Conservation (phyloP, 441 rosid genomes). For the Populus hybrid region DNA sequence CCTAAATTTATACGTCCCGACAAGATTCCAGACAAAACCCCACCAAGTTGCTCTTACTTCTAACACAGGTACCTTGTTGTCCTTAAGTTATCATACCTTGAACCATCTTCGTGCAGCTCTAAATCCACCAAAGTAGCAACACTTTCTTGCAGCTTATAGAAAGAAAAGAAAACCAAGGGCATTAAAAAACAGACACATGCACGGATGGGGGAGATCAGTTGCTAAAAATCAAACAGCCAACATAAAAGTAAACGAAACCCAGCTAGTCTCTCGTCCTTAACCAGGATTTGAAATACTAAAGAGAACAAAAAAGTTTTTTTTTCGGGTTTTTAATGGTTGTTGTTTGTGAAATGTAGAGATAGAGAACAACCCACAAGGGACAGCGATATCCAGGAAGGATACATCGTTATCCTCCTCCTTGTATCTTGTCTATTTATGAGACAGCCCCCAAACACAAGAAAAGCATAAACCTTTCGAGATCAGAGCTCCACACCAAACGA, state of each 20-base stretch:
- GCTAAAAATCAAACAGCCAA: conserved; percentile 3
- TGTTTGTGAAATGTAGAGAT: conserved; percentile 25
- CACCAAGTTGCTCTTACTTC: conserved; percentile 15
- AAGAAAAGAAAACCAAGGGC: not conserved
- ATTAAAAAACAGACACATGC: not conserved
- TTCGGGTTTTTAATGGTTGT: conserved; percentile 17
- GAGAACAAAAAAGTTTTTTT: not conserved
- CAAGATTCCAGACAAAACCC: conserved; percentile 16
- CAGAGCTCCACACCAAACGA: conserved; percentile 56
- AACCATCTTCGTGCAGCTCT: not conserved
- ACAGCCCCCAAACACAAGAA: conserved; percentile 60
- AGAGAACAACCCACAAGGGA: conserved; percentile 36
- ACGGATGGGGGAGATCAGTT: not conserved
- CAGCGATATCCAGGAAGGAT: conserved; percentile 36
- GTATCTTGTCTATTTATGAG: conserved; percentile 31
- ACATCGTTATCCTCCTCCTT: conserved; percentile 34
- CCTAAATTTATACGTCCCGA: not conserved
- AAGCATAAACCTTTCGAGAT: conserved; percentile 51
- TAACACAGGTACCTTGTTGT: conserved; percentile 17
- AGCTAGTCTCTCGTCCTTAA: not conserved
- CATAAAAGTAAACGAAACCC: conserved; percentile 5
- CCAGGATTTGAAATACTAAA: conserved; percentile 7
- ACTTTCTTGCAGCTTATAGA: not conserved
- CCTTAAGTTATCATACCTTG: not conserved
- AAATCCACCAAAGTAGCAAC: not conserved